These are phyloP conservation scores for Chimonanthus praecox DNA, from an alignment of 164 flowering plant species.

Conservation along the genomic window DNA sequence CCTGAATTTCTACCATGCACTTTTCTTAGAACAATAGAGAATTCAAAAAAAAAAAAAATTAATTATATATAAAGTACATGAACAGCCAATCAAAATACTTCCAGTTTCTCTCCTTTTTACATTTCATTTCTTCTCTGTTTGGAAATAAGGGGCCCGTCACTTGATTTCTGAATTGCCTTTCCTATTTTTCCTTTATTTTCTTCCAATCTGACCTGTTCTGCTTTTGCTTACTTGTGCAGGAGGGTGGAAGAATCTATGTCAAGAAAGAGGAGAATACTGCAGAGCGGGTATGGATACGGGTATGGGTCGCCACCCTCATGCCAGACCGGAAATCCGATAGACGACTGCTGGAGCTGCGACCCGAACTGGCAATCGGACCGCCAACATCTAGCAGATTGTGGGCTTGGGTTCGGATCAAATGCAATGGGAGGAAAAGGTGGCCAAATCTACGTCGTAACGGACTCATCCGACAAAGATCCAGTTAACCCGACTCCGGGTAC, in stretches of 20 bases:
- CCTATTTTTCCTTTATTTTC: neutral
- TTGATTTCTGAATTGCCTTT: neutral
- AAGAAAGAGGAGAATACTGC: constrained; percentile 24
- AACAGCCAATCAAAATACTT: no score
- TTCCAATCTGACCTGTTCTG: constrained; percentile 3
- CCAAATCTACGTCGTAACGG: constrained; percentile 64
- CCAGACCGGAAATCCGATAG: constrained; percentile 66
- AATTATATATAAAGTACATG: no score
- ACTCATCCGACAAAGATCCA: constrained; percentile 58
- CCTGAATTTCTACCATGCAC: no score
- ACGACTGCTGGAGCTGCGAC: constrained; percentile 84
- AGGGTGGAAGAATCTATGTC: constrained; percentile 42
- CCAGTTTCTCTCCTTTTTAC: no score
- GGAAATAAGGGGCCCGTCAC: neutral
- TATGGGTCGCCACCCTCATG: constrained; percentile 22
- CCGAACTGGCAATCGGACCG: constrained; percentile 59
- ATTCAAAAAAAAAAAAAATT: no score
- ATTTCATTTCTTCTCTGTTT: neutral
- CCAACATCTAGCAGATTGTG: constrained; percentile 71
- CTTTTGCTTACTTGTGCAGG: constrained; percentile 22
- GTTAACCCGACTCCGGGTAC: constrained; percentile 65
- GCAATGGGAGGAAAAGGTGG: constrained; percentile 76
- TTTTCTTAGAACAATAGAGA: no score
- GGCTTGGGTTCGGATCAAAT: constrained; percentile 57
- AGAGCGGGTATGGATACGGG: constrained; percentile 13